These are phyloP conservation scores for Prototheca wickerhamii DNA, from an alignment of 163 green algal genomes.

Conservation along the genomic window DNA sequence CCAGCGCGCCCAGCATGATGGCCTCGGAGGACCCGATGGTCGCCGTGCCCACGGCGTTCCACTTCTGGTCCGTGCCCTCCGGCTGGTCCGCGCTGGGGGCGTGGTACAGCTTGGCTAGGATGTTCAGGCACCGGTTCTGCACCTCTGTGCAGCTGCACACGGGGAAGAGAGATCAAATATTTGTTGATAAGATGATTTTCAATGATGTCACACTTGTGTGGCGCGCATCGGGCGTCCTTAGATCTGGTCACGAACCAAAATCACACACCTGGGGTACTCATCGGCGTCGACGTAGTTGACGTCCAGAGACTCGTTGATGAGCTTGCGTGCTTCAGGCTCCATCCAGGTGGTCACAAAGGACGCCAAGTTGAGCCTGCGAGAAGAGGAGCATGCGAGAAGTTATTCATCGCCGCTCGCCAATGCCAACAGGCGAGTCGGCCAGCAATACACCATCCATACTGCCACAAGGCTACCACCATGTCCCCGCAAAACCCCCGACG, in stretches of 20 bases:
- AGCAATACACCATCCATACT: neutral
- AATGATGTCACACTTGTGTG: neutral
- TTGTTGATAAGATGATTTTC: neutral
- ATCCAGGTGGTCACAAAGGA: constrained; percentile 65
- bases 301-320: constrained; percentile 48
- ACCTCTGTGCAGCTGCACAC: constrained; percentile 38
- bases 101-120: constrained; percentile 62
- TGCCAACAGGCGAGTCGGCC: too few species aligned
- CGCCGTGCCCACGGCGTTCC: constrained; percentile 37
- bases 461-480: neutral
- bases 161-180: neutral
- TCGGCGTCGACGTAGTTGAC: constrained; percentile 60
- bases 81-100: constrained; percentile 17
- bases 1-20: constrained; percentile 58
- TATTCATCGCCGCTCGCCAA: neutral
- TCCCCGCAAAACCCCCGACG: neutral
- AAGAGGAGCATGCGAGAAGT: neutral
- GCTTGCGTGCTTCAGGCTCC: constrained; percentile 47
- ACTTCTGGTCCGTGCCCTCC: constrained; percentile 5
- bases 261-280: constrained; percentile 44
- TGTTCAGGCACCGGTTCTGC: constrained; percentile 48
- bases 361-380: constrained; percentile 53
- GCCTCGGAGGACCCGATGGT: constrained; percentile 58
- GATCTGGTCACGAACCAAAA: neutral
- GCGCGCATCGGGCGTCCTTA: neutral